Base-by-base conservation (phyloP, 805 yeast species). In the Yarrowia divulgata region DNA sequence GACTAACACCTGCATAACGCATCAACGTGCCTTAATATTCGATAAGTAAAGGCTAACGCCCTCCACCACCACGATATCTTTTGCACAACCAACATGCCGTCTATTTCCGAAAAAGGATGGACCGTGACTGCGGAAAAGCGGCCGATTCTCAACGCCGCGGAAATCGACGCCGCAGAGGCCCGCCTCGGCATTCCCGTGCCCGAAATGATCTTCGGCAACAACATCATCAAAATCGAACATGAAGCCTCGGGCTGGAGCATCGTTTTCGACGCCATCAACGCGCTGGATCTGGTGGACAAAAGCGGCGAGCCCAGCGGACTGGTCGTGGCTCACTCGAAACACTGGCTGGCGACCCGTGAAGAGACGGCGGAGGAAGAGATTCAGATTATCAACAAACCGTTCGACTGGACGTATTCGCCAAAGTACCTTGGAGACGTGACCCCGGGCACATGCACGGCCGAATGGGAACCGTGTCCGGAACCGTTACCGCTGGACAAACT, bases 121-220 rank as follows among this genome's bases (percentile, higher is more conserved):
- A 85, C 87, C 68, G 85, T 95, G 9, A 85, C 82, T 72, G 88
- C 97, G 0, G 80, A 82, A 39, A 87, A 92, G 76, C 85, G 85
- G 64, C 97, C 98, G 1, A 94, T 94, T 57, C 79, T 92, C 71
- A 89, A 85, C 72, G 83, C 93, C 1, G 81, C 78, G 1, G 97
- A 93, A 75, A 84, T 94, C 69, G 97, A 92, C 70, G 79, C 78
- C 1, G 84, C 89, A 74, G 90, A 87, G 71, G 77, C 74, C 14
- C 85, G 84, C 5, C 83, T 89, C 67, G 87, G 87, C 16, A 86
- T 94, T 71, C 97, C 98, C 0, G 79, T 94, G 52, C 99, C 99
- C 0, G 99, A 95, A 77, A 95, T 95, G 98, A 93, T 95, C 7
- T 95, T 95, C 79, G 98, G 98, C 10, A 87, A 90, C 73, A 93